Conservation (phyloP, 2,329 filamentous ascomycete genomes). For the Fusarium coffeatum region DNA sequence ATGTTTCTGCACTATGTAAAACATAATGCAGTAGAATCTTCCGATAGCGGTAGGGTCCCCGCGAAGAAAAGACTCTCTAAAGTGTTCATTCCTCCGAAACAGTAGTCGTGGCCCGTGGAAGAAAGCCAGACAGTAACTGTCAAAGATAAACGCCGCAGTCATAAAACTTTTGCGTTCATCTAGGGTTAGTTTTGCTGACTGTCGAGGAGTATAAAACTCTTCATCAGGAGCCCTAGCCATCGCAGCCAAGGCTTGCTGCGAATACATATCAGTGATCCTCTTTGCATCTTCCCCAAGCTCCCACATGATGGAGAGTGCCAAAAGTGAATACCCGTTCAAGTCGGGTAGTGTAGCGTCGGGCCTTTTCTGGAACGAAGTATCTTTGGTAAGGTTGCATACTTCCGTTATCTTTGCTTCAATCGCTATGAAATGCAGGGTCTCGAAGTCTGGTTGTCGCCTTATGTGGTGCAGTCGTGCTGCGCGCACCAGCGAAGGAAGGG, state of each 20-base stretch:
- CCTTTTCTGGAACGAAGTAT: too few relatives aligned
- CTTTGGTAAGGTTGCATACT: rapidly evolving
- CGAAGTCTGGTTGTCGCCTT: not conserved
- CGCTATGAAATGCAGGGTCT: rapidly evolving
- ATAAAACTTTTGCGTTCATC: not conserved
- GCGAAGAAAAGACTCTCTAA: rapidly evolving
- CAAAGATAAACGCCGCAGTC: not conserved
- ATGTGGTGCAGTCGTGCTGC: not conserved
- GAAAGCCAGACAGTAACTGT: not conserved
- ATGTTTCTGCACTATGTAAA: not conserved
- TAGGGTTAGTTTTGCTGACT: not conserved
- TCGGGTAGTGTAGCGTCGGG: not conserved
- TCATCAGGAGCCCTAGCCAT: rapidly evolving
- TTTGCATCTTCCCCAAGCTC: not conserved
- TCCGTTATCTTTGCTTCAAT: rapidly evolving
- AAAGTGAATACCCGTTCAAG: not conserved
- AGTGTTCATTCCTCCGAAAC: rapidly evolving
- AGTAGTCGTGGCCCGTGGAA: not conserved
- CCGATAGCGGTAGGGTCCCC: not conserved
- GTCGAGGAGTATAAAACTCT: not conserved
- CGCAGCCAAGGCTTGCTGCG: not conserved
- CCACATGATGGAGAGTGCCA: not conserved
- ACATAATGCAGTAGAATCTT: not conserved
- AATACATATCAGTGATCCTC: not conserved
- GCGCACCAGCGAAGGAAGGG: not conserved